Base-by-base conservation (phyloP, 1,284 basidiomycete genomes). In the Exobasidium cylindrosporum region DNA sequence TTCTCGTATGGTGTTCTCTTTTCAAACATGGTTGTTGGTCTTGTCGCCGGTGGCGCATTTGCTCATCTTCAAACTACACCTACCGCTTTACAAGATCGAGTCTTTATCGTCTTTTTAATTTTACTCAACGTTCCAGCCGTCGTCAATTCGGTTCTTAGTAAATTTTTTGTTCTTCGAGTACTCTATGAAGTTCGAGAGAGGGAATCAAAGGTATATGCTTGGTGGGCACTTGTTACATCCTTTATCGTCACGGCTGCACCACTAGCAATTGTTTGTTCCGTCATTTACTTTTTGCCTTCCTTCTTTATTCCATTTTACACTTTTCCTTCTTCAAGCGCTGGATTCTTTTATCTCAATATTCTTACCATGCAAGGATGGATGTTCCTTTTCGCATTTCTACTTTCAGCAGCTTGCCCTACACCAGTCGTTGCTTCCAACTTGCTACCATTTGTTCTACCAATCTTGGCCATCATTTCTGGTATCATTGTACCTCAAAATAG, bases 1-100 rank as follows among this genome's bases (percentile, higher is more conserved):
- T 94, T 92, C 74, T 81, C 92, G 60, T 84, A 88, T 80, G 86
- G 89, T 30, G 92, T 93, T 81, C 72, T 91, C 28, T 81, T 81
- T 54, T 80, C 83, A 10, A 79, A 80, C 65, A 70, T 80, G 13
- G 63, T 81, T 31, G 77, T 80, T 4, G 81, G 78, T 47, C 69
- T 80, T 66, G 62, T 68, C 13, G 66, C 66, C 4, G 69, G 68
- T 43, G 72, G 69, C 35, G 63, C 61, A 3, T 73, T 77, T 50
- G 60, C 61, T 0, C 57, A 68, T 28, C 64, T 69, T 2, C 70
- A 66, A 46, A 31, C 31, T 11, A 56, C 52, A 21, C 50, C 61
- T 4, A 63, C 58, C 7, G 59, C 64, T 29, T 57, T 69, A 28
- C 70, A 69, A 62, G 68, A 67, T 53, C 54, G 58, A 50, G 63